phyloP scores from a whole-genome alignment of 2,329 filamentous ascomycete genomes.

The Cordyceps fumosorosea region DNA sequence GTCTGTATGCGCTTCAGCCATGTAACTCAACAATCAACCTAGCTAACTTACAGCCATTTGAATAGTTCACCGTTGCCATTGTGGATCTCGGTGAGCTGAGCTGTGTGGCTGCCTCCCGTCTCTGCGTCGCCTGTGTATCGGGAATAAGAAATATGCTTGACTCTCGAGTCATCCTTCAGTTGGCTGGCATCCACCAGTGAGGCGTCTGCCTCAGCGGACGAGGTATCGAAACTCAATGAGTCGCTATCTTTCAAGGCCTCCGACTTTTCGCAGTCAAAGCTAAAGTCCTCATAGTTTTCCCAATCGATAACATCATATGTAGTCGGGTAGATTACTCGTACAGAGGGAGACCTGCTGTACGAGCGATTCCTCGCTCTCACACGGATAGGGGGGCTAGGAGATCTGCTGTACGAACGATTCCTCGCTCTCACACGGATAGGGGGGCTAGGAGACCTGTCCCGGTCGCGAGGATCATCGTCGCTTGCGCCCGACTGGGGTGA shows the following conservation, averaged over 20 bases:
- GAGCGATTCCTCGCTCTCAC: not conserved
- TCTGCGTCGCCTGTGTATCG: constrained; percentile 33
- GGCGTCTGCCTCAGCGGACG: constrained; percentile 21
- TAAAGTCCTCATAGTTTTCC: constrained; percentile 11
- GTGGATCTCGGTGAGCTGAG: constrained; percentile 29
- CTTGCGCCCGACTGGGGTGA: not conserved
- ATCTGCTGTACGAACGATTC: not conserved
- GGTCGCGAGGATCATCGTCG: not conserved
- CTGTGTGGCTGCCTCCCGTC: constrained; percentile 29
- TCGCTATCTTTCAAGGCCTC: constrained; percentile 23
- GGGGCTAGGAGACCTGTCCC: not conserved
- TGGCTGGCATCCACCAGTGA: constrained; percentile 15
- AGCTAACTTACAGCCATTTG: constrained; percentile 32
- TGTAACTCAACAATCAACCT: no score
- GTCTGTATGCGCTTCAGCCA: constrained; percentile 22
- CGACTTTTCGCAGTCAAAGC: constrained; percentile 10
- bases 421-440: not conserved
- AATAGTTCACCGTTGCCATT: constrained; percentile 31
- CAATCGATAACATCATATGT: not conserved
- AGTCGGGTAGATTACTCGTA: not conserved
- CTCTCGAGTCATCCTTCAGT: constrained; percentile 14
- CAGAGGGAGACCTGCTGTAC: not conserved
- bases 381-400: not conserved
- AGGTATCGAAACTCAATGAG: constrained; percentile 23
- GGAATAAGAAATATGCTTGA: constrained; percentile 26